Percentiles rank a stretch among this genome's conserved stretches.
phyloP scores from a whole-genome alignment of 169 alveolate species.

The Theileria annulata region DNA sequence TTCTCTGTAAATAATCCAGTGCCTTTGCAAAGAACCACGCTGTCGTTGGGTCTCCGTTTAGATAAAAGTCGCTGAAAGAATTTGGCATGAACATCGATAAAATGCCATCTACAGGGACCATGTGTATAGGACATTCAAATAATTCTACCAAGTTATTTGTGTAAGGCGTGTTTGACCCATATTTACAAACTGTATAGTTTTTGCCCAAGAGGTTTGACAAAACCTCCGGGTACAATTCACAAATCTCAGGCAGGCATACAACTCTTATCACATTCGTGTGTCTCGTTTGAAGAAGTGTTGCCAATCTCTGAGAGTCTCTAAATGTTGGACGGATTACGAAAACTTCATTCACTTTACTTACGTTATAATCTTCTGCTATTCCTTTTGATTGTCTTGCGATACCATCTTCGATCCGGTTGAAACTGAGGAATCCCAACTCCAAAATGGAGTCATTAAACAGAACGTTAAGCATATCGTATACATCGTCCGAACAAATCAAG shows the following conservation, averaged over 20 bases:
- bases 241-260: conserved; percentile 52
- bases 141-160: conserved; percentile 45
- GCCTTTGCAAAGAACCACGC: conserved; percentile 66
- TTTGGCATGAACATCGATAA: conserved; percentile 50
- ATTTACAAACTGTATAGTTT: conserved; percentile 29
- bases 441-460: conserved; percentile 28
- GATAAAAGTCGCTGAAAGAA: conserved; percentile 35
- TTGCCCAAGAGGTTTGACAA: conserved; percentile 45
- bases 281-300: conserved; percentile 20
- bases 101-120: conserved; percentile 60
- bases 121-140: conserved; percentile 41
- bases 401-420: conserved; percentile 14
- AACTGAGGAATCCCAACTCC: conserved; percentile 36
- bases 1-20: conserved; percentile 43
- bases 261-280: conserved; percentile 33
- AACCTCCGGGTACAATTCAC: conserved; percentile 62
- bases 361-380: not conserved
- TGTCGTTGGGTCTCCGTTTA: conserved; percentile 60
- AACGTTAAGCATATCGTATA: conserved; percentile 19
- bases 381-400: not conserved
- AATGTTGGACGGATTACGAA: conserved; percentile 53
- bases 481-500: conserved; percentile 53
- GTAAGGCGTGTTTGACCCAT: conserved; percentile 25
- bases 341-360: not conserved
- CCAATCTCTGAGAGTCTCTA: conserved; percentile 27